A percentile compares a stretch with the other conserved stretches of the same genome.
phyloP scores from a whole-genome alignment of 768 basidiomycete species.

The Suillus tomentosus region DNA sequence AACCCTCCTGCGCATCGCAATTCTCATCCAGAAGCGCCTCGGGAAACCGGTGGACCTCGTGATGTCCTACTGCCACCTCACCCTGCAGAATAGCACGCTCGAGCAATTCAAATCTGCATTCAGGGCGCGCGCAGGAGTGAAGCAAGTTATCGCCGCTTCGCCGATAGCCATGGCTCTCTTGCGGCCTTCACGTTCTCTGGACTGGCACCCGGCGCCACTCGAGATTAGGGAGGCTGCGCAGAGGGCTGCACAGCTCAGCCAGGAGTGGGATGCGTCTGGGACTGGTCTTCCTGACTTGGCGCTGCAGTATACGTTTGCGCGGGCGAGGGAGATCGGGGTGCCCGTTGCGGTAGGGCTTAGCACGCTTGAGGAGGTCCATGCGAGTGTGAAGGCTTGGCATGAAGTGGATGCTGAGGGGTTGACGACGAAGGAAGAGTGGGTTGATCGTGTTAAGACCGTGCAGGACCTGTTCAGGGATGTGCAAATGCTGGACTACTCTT shows the following conservation, averaged over 20 bases:
- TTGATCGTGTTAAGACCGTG: constrained; percentile 42
- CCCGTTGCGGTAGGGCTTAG: constrained; percentile 78
- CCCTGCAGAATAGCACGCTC: constrained; percentile 70
- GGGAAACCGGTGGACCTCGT: constrained; percentile 76
- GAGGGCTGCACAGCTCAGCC: constrained; percentile 35
- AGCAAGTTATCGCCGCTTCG: constrained; percentile 74
- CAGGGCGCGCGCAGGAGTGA: constrained; percentile 60
- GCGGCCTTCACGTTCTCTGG: constrained; percentile 54
- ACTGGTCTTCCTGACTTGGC: constrained; percentile 59
- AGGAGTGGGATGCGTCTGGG: constrained; percentile 42
- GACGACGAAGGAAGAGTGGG: constrained; percentile 40
- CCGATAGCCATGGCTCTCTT: constrained; percentile 87
- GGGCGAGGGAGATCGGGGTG: constrained; percentile 44
- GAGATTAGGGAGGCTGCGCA: constrained; percentile 45
- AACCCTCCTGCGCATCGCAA: constrained; percentile 78
- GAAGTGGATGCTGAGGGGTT: constrained; percentile 46
- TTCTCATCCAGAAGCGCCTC: constrained; percentile 69
- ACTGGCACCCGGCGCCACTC: constrained; percentile 72
- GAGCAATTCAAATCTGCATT: constrained; percentile 58
- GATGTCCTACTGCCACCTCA: constrained; percentile 81
- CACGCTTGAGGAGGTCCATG: constrained; percentile 72
- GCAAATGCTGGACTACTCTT: constrained; percentile 67
- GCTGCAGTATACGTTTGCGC: constrained; percentile 66
- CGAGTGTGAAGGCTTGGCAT: constrained; percentile 68
- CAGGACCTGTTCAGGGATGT: constrained; percentile 43